Percentiles rank a stretch among this genome's conserved stretches.
Conservation (phyloP, 2,329 filamentous ascomycete genomes). For the Aspergillus carbonarius region DNA sequence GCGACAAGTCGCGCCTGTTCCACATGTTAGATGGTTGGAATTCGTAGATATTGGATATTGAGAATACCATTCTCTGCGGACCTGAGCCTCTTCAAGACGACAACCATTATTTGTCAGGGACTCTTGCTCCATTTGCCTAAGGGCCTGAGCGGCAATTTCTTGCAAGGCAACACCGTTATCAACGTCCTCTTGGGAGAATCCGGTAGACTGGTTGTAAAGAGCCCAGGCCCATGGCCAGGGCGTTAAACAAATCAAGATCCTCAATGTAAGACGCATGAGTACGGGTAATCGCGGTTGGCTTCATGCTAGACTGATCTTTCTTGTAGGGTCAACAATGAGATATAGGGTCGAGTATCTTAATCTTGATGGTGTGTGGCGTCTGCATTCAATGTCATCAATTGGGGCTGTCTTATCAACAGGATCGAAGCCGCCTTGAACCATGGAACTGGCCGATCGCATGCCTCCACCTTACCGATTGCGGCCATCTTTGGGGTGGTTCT, state of each 20-base stretch:
- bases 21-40: neutral
- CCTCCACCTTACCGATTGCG: neutral
- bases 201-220: neutral
- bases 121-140: neutral
- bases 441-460: neutral
- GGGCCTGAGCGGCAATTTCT: neutral
- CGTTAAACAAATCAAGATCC: neutral
- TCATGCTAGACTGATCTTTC: neutral
- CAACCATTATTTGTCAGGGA: neutral
- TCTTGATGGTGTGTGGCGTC: no score
- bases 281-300: neutral
- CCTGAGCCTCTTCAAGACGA: neutral
- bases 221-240: neutral
- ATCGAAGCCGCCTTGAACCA: no score
- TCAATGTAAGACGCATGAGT: neutral
- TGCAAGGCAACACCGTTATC: neutral
- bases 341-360: neutral
- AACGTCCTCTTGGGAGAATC: neutral
- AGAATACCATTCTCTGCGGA: slow-evolving; percentile 1
- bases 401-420: neutral
- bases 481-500: neutral
- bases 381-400: no score
- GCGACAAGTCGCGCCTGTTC: neutral
- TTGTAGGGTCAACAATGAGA: neutral
- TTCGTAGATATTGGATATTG: neutral